A percentile compares a stretch with the other conserved stretches of the same genome.
Evolutionary conservation across 2,329 filamentous ascomycete genomes (phyloP).

Genomic region (Cladosporium velox): DNA sequence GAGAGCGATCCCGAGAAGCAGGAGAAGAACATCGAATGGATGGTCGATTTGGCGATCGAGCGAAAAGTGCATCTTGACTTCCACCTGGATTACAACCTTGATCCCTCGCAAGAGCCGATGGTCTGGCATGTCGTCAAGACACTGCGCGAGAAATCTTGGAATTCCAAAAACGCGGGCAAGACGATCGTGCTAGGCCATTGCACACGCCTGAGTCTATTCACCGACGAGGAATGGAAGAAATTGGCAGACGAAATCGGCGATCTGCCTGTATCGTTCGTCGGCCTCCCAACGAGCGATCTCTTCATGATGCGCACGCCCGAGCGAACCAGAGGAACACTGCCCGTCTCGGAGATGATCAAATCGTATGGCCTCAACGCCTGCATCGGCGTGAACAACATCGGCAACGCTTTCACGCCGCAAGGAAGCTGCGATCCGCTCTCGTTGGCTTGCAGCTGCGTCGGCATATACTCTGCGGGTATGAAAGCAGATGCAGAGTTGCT

Average conservation of each 20-base stretch:
- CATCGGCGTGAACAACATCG: slow-evolving; percentile 70
- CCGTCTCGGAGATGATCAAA: slow-evolving; percentile 62
- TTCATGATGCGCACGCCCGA: slow-evolving; percentile 65
- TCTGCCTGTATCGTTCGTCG: slow-evolving; percentile 67
- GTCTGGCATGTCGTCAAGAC: slow-evolving; percentile 57
- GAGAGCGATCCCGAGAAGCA: slow-evolving; percentile 55
- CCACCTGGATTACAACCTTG: slow-evolving; percentile 71
- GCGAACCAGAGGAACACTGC: slow-evolving; percentile 59
- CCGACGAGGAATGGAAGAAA: slow-evolving; percentile 50
- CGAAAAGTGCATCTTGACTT: slow-evolving; percentile 64
- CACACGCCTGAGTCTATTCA: slow-evolving; percentile 63
- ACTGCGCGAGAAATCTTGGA: slow-evolving; percentile 54
- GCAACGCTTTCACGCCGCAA: slow-evolving; percentile 73
- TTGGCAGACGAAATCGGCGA: slow-evolving; percentile 53
- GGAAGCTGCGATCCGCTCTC: slow-evolving; percentile 66
- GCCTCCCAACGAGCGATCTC: slow-evolving; percentile 69
- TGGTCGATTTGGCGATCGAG: slow-evolving; percentile 56
- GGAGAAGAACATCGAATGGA: slow-evolving; percentile 63
- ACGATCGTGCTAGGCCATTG: slow-evolving; percentile 68
- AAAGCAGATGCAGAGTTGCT: slow-evolving; percentile 59
- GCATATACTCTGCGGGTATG: slow-evolving; percentile 68
- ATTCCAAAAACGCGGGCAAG: slow-evolving; percentile 42
- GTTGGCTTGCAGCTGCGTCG: slow-evolving; percentile 64
- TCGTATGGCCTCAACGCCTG: slow-evolving; percentile 60
- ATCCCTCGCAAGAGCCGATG: slow-evolving; percentile 51